Evolutionary conservation across 768 basidiomycete genomes (phyloP).

Genomic region (Russula sp.): DNA sequence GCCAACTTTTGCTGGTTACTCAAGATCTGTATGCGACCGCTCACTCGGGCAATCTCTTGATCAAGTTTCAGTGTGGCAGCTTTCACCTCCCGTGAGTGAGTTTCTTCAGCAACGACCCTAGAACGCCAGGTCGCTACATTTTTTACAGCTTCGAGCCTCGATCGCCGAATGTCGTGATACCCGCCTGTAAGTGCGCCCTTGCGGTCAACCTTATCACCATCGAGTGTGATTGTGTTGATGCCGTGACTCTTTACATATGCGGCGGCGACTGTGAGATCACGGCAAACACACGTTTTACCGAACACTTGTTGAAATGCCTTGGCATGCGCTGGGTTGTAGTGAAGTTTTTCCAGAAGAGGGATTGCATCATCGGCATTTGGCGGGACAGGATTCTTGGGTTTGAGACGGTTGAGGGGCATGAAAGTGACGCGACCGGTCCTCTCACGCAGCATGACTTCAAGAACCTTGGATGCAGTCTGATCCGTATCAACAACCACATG

Average conservation of each 20-base stretch:
- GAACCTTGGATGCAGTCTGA: slow-evolving; percentile 82
- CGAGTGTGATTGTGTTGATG: slow-evolving; percentile 94
- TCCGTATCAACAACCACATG: slow-evolving; percentile 98
- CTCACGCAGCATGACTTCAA: slow-evolving; percentile 90
- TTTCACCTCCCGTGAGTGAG: slow-evolving; percentile 68
- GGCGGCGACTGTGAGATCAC: slow-evolving; percentile 85
- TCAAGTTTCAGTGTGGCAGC: slow-evolving; percentile 61
- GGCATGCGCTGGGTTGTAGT: slow-evolving; percentile 58
- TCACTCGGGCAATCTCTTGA: slow-evolving; percentile 73
- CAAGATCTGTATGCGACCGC: slow-evolving; percentile 65
- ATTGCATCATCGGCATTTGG: slow-evolving; percentile 73
- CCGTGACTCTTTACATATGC: slow-evolving; percentile 92
- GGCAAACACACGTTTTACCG: slow-evolving; percentile 93
- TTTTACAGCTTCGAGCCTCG: slow-evolving; percentile 83
- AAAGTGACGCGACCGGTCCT: slow-evolving; percentile 94
- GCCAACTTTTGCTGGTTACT: slow-evolving; percentile 66
- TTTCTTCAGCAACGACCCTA: slow-evolving; percentile 60
- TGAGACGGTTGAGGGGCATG: slow-evolving; percentile 95
- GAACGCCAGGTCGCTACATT: slow-evolving; percentile 66
- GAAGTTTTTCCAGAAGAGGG: slow-evolving; percentile 76
- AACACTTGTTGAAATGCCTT: slow-evolving; percentile 97
- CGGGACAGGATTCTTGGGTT: slow-evolving; percentile 57
- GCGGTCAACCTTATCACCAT: slow-evolving; percentile 95
- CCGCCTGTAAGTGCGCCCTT: slow-evolving; percentile 96
- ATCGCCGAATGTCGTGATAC: slow-evolving; percentile 86